Conservation (phyloP, 2,329 filamentous ascomycete species). For the Lanzia echinophila region DNA sequence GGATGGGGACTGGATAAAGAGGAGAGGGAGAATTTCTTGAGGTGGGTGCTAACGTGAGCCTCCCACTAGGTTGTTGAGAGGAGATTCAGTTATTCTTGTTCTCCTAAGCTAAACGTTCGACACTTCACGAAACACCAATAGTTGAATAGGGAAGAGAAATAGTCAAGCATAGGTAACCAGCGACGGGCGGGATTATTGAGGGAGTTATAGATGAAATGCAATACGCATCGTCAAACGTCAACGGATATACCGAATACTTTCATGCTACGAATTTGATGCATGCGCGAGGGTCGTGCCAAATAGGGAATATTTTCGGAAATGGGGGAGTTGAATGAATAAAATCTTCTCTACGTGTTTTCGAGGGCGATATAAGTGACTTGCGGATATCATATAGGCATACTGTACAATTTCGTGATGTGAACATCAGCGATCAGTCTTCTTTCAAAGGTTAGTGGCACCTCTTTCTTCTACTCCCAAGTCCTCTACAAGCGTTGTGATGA, state of each 20-base stretch:
- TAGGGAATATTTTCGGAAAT: neutral
- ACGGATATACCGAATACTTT: slow-evolving; percentile 2
- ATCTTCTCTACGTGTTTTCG: neutral
- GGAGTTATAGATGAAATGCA: slow-evolving; percentile 4
- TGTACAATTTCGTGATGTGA: slow-evolving; percentile 6
- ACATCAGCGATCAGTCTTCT: neutral
- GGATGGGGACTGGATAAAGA: neutral
- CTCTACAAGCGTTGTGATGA: slow-evolving; percentile 3
- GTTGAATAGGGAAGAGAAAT: neutral
- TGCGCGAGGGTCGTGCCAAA: slow-evolving; percentile 2
- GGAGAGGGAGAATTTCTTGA: neutral
- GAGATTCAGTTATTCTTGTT: slow-evolving; percentile 33
- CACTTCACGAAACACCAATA: slow-evolving; percentile 2
- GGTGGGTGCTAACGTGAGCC: neutral
- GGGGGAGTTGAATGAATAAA: neutral
- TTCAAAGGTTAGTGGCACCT: neutral
- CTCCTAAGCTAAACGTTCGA: slow-evolving; percentile 28
- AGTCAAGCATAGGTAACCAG: neutral
- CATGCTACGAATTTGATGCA: slow-evolving; percentile 2
- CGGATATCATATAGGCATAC: too few species aligned
- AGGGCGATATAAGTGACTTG: slow-evolving; percentile 1
- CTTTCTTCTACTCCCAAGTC: neutral
- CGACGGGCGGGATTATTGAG: slow-evolving; percentile 3
- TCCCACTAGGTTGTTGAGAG: slow-evolving; percentile 30
- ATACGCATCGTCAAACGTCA: slow-evolving; percentile 4